phyloP scores from a whole-genome alignment of 495 filamentous ascomycete species.

The Penicillium cosmopolitanum region DNA sequence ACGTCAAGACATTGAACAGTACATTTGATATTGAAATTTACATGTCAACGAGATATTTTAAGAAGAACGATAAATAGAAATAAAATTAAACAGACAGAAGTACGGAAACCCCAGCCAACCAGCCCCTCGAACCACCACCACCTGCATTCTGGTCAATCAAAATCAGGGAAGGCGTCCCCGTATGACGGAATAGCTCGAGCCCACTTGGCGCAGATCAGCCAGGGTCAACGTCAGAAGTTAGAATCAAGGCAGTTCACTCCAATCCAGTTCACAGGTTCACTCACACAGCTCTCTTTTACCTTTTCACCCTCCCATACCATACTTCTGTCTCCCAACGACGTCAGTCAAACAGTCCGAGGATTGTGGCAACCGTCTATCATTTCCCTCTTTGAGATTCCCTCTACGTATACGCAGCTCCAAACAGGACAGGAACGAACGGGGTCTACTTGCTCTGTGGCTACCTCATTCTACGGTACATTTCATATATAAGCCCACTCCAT shows the following conservation, averaged over 20 bases:
- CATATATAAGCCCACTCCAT: conserved; percentile 9
- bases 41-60: not conserved
- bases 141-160: not conserved
- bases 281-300: not conserved
- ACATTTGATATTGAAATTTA: not conserved
- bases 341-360: conserved; percentile 24
- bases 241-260: not conserved
- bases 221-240: conserved; percentile 1
- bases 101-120: conserved; percentile 3
- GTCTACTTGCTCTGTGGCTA: too few relatives aligned
- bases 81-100: conserved; percentile 3
- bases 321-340: conserved; percentile 11
- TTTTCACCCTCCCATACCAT: not conserved
- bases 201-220: conserved; percentile 8
- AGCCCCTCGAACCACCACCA: not conserved
- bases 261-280: too few relatives aligned
- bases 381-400: conserved; percentile 19
- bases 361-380: conserved; percentile 24
- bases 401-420: conserved; percentile 21
- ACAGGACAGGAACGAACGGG: not conserved
- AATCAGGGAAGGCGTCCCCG: conserved; percentile 25
- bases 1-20: conserved; percentile 2
- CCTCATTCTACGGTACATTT: too few relatives aligned
- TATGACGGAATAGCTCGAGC: conserved; percentile 26
- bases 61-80: not conserved